These are phyloP conservation scores for Yamadazyma endophytica DNA, from an alignment of 805 yeast genomes.

Conservation along the genomic window DNA sequence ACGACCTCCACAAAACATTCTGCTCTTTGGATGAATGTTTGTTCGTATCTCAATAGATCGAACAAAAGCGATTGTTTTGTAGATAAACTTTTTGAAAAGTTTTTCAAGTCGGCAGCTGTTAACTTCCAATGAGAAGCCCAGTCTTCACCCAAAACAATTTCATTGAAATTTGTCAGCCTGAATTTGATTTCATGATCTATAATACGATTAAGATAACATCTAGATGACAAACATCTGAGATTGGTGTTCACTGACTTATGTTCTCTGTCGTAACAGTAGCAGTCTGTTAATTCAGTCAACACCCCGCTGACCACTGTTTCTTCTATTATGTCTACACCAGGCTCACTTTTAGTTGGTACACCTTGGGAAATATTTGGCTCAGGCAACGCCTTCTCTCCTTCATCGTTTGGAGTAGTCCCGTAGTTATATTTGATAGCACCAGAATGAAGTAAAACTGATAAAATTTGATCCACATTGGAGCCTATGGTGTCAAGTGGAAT, in stretches of 20 bases:
- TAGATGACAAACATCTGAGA: constrained; percentile 31
- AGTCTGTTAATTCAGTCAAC: constrained; percentile 39
- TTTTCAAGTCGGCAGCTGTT: constrained; percentile 48
- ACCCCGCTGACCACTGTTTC: constrained; percentile 32
- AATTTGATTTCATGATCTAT: constrained; percentile 23
- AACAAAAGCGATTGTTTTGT: constrained; percentile 71
- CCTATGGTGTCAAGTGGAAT: constrained; percentile 48
- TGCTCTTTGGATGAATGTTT: constrained; percentile 63
- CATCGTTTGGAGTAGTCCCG: constrained; percentile 10
- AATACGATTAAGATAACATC: constrained; percentile 29
- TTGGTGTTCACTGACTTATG: constrained; percentile 11
- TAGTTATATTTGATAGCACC: constrained; percentile 37
- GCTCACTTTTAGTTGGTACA: constrained; percentile 8
- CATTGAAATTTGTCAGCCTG: constrained; percentile 20
- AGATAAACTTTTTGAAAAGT: constrained; percentile 48
- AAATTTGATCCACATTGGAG: constrained; percentile 46
- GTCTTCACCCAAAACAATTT: constrained; percentile 38
- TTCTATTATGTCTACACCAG: constrained; percentile 16
- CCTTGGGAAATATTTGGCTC: constrained; percentile 3
- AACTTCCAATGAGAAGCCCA: constrained; percentile 70
- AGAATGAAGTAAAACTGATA: constrained; percentile 36
- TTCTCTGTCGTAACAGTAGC: constrained; percentile 37
- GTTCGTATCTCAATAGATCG: constrained; percentile 70
- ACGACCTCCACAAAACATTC: constrained; percentile 52
- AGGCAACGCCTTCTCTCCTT: constrained; percentile 9